A percentile compares a stretch with the other conserved stretches of the same genome.
These are phyloP conservation scores for Ministeria vibrans DNA, from an alignment of 78 protist species.

Conservation along the genomic window DNA sequence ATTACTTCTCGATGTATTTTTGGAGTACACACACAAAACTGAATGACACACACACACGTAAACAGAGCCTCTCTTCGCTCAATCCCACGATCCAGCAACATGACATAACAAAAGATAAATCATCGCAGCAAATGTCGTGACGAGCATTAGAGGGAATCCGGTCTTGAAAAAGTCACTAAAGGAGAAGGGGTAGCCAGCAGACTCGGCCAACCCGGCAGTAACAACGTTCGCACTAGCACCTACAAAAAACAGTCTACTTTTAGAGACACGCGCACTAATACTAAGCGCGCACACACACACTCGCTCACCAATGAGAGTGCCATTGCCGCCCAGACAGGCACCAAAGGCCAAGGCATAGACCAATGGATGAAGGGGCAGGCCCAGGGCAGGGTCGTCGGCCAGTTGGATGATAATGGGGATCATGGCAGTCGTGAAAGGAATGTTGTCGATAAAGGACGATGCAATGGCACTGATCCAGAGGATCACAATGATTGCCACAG, in stretches of 20 bases:
- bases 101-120: background rate
- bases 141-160: background rate
- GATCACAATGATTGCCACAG: constrained; percentile 43
- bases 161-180: background rate
- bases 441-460: constrained; percentile 57
- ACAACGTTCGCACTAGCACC: constrained; percentile 34
- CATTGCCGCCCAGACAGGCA: constrained; percentile 73
- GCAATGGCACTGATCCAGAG: constrained; percentile 54
- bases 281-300: too few species aligned
- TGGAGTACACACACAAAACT: too few species aligned
- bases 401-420: constrained; percentile 42
- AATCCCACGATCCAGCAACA: too few species aligned
- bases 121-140: background rate
- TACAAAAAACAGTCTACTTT: too few species aligned
- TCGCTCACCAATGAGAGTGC: constrained; percentile 51
- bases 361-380: constrained; percentile 48
- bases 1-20: too few species aligned
- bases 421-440: constrained; percentile 49
- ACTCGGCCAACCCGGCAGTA: constrained; percentile 1
- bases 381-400: background rate
- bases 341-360: constrained; percentile 70
- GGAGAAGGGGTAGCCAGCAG: background rate
- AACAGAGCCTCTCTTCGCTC: too few species aligned
- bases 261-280: too few species aligned
- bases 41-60: too few species aligned